Evolutionary conservation across 2,329 filamentous ascomycete genomes (phyloP), one percentile per base, ranked within the genome.

Genomic region (Clonostachys rosea): DNA sequence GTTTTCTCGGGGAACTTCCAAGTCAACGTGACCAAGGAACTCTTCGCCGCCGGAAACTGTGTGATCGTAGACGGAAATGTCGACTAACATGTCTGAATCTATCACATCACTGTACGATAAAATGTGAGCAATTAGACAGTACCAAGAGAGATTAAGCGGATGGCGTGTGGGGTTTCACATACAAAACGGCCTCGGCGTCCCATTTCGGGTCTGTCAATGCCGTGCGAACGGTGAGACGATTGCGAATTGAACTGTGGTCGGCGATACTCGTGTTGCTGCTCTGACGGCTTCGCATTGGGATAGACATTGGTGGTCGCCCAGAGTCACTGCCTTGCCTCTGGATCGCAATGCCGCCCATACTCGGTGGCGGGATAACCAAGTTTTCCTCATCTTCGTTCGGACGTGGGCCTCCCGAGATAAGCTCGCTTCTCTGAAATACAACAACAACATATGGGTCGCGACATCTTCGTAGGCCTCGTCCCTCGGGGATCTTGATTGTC

Each of bases 171-270:
- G 24, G n/a, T 20, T 47, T 24, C 16, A 79, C 91, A 73, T 81
- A 96, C 91, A 99, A 99, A 44, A 89, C 80, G 36, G 92, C 91
- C 62, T 95, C 90, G 46, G 95, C 92, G 66, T 96, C 90, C 94
- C 94, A 99, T 59, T 89, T 89, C 1, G 94, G 92, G 63, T 89
- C 88, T 8, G 90, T 92, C 50, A 91, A 78, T 5, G 63, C 75
- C 47, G 81, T 75, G 46, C 83, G 80, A 39, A 18, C 24, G 24
- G 24, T 30, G 8, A 30, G 24, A 30, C 24, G 24, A 55, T 83
- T 84, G 36, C 77, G 73, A 57, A 81, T 78, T 2, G 74, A 74
- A 53, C 69, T 75, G 55, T 77, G 76, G 34, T 95, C 89, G 35
- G 80, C 78, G 14, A 86, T 75, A 60, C 92, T 95, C 47, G 91